Percentiles rank a stretch among this genome's conserved stretches.
Evolutionary conservation across 2,329 filamentous ascomycete genomes (phyloP).

Genomic region (Samsoniella hepiali): DNA sequence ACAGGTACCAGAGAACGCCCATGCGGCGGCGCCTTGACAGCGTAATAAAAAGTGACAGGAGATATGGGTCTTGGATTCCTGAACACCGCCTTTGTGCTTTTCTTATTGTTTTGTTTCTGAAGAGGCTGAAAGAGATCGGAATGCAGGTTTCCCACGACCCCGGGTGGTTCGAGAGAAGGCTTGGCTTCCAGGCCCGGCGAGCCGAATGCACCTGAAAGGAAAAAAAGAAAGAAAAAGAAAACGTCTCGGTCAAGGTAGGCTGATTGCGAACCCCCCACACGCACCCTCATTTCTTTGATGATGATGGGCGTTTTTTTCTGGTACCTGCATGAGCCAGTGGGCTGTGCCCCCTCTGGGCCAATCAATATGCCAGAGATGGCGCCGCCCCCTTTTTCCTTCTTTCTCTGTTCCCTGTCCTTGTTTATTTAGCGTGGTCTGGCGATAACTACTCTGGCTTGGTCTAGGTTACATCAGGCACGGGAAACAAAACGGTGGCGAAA

Average conservation of each 20-base stretch:
- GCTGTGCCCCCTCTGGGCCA: not conserved
- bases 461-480: conserved; percentile 7
- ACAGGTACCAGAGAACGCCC: not conserved
- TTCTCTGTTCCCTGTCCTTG: not conserved
- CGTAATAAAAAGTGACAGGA: not conserved
- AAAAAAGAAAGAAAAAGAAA: not conserved
- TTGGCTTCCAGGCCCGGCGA: not conserved
- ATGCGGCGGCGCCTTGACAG: too few relatives aligned
- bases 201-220: not conserved
- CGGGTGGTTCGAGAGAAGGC: not conserved
- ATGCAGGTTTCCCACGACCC: not conserved
- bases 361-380: not conserved
- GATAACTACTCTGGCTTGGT: not conserved
- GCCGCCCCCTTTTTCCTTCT: conserved; percentile 10
- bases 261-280: not conserved
- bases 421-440: not conserved
- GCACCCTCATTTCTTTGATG: conserved; percentile 19
- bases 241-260: not conserved
- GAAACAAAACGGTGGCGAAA: not conserved
- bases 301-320: conserved; percentile 7
- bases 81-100: not conserved
- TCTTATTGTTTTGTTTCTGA: not conserved
- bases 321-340: conserved; percentile 17
- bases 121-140: not conserved
- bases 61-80: not conserved